Percentiles rank a stretch among this genome's conserved stretches.
Conservation (phyloP, 2,329 filamentous ascomycete genomes). For the Hypoxylon rubiginosum region DNA sequence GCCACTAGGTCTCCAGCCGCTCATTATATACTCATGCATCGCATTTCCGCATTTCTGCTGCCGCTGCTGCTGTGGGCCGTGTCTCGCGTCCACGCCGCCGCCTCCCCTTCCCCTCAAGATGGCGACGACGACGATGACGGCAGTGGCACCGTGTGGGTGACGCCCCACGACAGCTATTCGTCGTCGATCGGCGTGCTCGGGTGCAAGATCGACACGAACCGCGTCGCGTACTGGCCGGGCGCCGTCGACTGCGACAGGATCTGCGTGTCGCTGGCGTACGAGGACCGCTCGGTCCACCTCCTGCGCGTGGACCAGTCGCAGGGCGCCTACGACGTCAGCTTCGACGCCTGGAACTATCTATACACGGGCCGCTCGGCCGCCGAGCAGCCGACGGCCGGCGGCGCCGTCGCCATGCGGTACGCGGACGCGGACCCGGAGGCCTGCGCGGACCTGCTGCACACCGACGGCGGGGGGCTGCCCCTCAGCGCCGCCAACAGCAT, state of each 20-base stretch:
- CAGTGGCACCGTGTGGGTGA: constrained; percentile 57
- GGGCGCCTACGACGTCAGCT: constrained; percentile 70
- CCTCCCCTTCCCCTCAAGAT: neutral
- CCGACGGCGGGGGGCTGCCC: constrained; percentile 64
- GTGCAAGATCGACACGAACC: constrained; percentile 72
- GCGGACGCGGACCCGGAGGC: constrained; percentile 62
- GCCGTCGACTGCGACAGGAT: constrained; percentile 67
- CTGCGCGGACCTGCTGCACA: constrained; percentile 65
- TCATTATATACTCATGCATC: constrained; percentile 37
- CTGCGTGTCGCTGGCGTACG: constrained; percentile 67
- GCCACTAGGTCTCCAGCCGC: constrained; percentile 22
- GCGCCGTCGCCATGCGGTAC: constrained; percentile 65
- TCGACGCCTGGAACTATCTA: constrained; percentile 73
- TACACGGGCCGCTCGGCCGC: constrained; percentile 63
- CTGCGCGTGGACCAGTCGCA: constrained; percentile 68
- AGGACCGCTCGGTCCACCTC: constrained; percentile 66
- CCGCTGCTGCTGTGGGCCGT: constrained; percentile 12
- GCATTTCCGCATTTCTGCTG: constrained; percentile 19
- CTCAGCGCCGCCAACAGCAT: constrained; percentile 70
- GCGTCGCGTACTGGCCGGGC: constrained; percentile 71
- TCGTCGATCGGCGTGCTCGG: constrained; percentile 70
- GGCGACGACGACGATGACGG: constrained; percentile 23
- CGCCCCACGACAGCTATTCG: constrained; percentile 69
- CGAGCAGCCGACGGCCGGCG: constrained; percentile 61
- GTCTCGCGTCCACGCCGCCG: constrained; percentile 23